Conservation (phyloP, 1,284 basidiomycete genomes). For the Paramarasmius palmivorus region DNA sequence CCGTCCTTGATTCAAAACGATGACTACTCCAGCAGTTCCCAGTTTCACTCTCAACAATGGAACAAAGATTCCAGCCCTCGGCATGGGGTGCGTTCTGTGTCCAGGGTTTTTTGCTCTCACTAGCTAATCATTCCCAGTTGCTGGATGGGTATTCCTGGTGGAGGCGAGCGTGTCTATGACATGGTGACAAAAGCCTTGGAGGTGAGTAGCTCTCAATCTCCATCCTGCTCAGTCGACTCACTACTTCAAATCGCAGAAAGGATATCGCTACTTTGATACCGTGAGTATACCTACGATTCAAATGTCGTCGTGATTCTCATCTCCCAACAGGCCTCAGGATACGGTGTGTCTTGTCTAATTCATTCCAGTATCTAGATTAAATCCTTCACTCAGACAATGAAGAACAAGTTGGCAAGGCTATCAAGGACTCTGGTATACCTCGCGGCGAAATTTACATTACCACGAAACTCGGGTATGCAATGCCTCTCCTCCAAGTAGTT, state of each 20-base stretch:
- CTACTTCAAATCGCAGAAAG: conserved; percentile 22
- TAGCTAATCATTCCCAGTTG: conserved; percentile 29
- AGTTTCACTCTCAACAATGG: conserved; percentile 37
- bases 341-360: not conserved
- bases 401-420: conserved; percentile 47
- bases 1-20: no score
- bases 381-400: conserved; percentile 37
- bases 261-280: conserved; percentile 43
- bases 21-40: conserved; percentile 13
- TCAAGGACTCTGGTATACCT: conserved; percentile 45
- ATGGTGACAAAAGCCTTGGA: conserved; percentile 38
- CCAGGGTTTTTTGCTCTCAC: not conserved
- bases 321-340: not conserved
- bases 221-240: not conserved
- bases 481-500: not conserved
- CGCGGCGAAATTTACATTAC: conserved; percentile 54
- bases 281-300: conserved; percentile 20
- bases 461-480: conserved; percentile 39
- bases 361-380: not conserved
- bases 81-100: conserved; percentile 32
- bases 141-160: conserved; percentile 41
- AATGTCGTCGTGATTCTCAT: no score
- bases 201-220: conserved; percentile 18
- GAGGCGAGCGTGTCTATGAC: conserved; percentile 31
- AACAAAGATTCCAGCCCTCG: conserved; percentile 36